These are phyloP conservation scores for Metahyphopichia silvanorum DNA, from an alignment of 805 yeast species.

Conservation along the genomic window DNA sequence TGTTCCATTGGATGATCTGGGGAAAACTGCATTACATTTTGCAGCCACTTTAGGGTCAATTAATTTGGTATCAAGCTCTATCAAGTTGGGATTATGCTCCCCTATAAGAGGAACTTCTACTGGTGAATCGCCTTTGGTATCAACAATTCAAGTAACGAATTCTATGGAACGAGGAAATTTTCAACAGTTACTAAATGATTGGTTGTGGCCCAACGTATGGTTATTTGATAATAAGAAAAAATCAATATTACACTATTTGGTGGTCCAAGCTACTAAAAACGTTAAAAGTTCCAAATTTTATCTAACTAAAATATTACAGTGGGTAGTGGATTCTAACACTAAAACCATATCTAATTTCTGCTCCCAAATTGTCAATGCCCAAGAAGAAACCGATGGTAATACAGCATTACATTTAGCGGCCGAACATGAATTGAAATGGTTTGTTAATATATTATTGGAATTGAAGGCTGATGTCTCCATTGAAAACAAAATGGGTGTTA, in stretches of 20 bases:
- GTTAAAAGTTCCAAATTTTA: conserved; percentile 34
- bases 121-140: conserved; percentile 47
- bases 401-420: conserved; percentile 41
- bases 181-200: conserved; percentile 56
- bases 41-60: conserved; percentile 39
- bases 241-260: conserved; percentile 84
- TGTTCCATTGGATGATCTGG: conserved; percentile 35
- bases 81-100: conserved; percentile 31
- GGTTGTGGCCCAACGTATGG: conserved; percentile 60
- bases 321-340: conserved; percentile 20
- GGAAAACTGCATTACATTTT: conserved; percentile 42
- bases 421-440: conserved; percentile 37
- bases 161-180: conserved; percentile 78
- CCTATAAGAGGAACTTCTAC: conserved; percentile 36
- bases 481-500: conserved; percentile 80
- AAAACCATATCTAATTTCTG: conserved; percentile 11
- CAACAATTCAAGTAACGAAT: conserved; percentile 82
- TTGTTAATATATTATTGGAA: conserved; percentile 29
- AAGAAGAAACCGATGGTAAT: conserved; percentile 34
- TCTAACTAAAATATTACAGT: conserved; percentile 30
- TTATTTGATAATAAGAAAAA: conserved; percentile 60
- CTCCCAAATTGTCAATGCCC: conserved; percentile 26
- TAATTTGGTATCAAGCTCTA: conserved; percentile 30
- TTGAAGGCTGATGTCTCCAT: conserved; percentile 53
- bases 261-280: conserved; percentile 39